Evolutionary conservation across 2,329 filamentous ascomycete species (phyloP), one percentile per base, ranked within the genome.

Genomic region (Chalara sp.): DNA sequence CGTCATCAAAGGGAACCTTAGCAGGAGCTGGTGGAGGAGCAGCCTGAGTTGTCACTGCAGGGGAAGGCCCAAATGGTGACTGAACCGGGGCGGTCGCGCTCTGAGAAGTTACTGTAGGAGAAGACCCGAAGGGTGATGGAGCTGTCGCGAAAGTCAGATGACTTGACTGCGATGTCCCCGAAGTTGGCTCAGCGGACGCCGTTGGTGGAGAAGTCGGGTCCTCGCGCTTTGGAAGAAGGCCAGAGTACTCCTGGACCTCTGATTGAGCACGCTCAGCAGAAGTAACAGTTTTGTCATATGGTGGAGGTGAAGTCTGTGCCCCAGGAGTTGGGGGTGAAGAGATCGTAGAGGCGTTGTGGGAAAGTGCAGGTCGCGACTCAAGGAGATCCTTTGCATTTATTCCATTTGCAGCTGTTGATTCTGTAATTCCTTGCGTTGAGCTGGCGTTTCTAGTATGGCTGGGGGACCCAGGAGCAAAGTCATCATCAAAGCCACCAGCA

Each of bases 401-500:
- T 60, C 61, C 45, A 63, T 65, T 42, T 55, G 61, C 32, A 58
- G 58, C 32, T 54, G 57, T 53, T 59, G 61, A 30, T 37, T 50
- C 49, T 21, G 50, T 54, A n/a, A 58, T 52, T 46, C 56, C 58
- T 48, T 59, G 53, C 2, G 58, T 48, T 30, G 54, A 52, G 51
- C 58, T 62, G 21, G 51, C 44, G n/a, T 65, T 61, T 51, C 58
- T 58, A 6, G 54, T 51, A 48, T 64, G 58, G 12, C 54, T 58
- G 47, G 64, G 63, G 21, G 65, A 67, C 31, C 80, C 78, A 11
- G 87, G 82, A 0, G 87, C 84, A 65, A 97, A 97, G 67, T 96
- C 86, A 64, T 99, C 93, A 46, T 95, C 92, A 64, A 97, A 97
- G 0, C 91, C 89, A 41, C 88, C 89, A 46, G 80, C 80, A 45